A percentile compares a stretch with the other conserved stretches of the same genome.
Conservation (phyloP, 2,329 filamentous ascomycete species). For the Xylariales sp. region DNA sequence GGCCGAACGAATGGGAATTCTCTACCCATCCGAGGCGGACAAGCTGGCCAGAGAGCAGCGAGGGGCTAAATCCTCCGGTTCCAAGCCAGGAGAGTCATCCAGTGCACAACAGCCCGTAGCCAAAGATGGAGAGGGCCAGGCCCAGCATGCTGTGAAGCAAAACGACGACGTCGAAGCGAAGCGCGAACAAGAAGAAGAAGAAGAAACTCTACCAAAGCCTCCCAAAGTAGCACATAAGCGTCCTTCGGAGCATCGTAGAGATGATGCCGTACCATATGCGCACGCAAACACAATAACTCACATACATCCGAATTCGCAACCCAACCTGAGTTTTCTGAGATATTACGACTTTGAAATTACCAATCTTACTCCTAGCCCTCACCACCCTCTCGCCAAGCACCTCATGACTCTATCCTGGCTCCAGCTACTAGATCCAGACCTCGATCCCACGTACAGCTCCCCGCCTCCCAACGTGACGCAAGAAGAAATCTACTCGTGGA, state of each 20-base stretch:
- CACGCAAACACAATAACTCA: conserved; percentile 82
- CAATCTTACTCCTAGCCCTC: conserved; percentile 68
- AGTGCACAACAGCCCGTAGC: not conserved
- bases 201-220: conserved; percentile 25
- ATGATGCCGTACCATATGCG: conserved; percentile 72
- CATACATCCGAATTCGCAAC: conserved; percentile 83
- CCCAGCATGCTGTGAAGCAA: not conserved
- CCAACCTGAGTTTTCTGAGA: conserved; percentile 86
- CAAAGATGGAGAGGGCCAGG: conserved; percentile 12
- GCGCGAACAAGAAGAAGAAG: conserved; percentile 17
- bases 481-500: conserved; percentile 75
- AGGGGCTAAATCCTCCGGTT: conserved; percentile 4
- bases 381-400: conserved; percentile 83
- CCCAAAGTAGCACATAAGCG: conserved; percentile 28
- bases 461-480: conserved; percentile 70
- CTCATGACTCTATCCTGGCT: conserved; percentile 91
- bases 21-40: conserved; percentile 61
- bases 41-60: conserved; percentile 19
- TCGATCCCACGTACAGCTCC: conserved; percentile 78
- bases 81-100: conserved; percentile 10
- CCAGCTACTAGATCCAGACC: conserved; percentile 81
- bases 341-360: conserved; percentile 88
- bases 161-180: conserved; percentile 2
- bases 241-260: conserved; percentile 33
- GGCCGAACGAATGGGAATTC: conserved; percentile 88